Base-by-base conservation (phyloP, 176 grass and related monocot genomes). In the Pontederia paniculata region DNA sequence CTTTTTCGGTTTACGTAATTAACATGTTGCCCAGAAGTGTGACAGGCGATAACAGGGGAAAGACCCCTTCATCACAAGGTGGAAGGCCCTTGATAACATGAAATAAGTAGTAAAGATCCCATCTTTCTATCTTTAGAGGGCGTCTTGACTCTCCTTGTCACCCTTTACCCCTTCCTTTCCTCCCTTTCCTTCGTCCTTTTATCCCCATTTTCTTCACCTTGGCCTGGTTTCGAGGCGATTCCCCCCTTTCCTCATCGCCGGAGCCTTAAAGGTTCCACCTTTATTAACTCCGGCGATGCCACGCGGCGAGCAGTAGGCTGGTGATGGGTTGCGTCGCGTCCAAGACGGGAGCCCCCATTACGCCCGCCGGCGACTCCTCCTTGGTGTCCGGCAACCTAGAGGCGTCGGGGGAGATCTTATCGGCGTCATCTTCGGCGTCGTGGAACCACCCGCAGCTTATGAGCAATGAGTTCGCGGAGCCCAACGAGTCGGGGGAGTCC, bases 251-350 rank as follows among this genome's bases (percentile, higher is more conserved):
- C 44, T 16, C 19, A 37, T 44, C 22, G 42, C 45, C 21, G 16
- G 55, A 59, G 28, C 28, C 28, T 37, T 37, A 37, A 37, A 37
- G 28, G 28, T 59, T 48, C 60, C 43, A 42, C 12, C 23, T 58
- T n/a, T 20, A 12, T 20, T n/a, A 23, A 15, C 23, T 16, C 16
- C 23, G 42, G 17, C 22, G 18, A 49, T 10, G 17, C 42, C 5
- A 46, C 10, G 14, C 28, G 60, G 16, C 23, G 21, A 42, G 21
- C n/a, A 19, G 48, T 1, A 15, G 72, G 31, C 7, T 22, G 28
- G 52, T 16, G 50, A 98, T 98, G 93, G 93, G 93, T 53, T 98
- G 93, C 65, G 87, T 76, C 56, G 61, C 79, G 50, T 91, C 94
- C 19, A 80, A 79, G 74, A 64, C 55, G 7, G 74, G 66, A 11